Evolutionary conservation across 208 protist species (phyloP).

Genomic region (Jaenimonas drosophilae): DNA sequence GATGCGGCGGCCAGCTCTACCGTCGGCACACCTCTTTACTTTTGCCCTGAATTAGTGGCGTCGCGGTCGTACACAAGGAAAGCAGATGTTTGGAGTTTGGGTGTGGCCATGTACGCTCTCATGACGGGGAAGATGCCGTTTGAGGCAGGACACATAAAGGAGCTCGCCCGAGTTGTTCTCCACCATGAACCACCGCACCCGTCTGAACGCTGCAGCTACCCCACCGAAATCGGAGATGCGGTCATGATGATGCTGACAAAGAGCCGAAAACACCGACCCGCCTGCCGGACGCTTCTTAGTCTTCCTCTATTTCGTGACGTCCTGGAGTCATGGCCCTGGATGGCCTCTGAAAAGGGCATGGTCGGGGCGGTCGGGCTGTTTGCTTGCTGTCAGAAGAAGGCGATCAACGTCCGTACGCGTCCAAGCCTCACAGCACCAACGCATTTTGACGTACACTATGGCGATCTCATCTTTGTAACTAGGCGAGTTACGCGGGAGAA

Average conservation of each 20-base stretch:
- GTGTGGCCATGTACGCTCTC: constrained; percentile 48
- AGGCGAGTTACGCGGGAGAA: background rate
- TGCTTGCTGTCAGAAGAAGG: constrained; percentile 9
- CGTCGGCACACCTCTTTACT: constrained; percentile 49
- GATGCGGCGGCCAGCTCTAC: constrained; percentile 20
- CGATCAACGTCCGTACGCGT: constrained; percentile 14
- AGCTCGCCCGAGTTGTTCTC: constrained; percentile 8
- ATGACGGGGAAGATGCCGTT: constrained; percentile 56
- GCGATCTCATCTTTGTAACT: constrained; percentile 7
- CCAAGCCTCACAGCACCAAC: constrained; percentile 12
- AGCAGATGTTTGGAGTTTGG: constrained; percentile 71
- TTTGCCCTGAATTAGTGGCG: constrained; percentile 43
- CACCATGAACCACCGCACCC: constrained; percentile 21
- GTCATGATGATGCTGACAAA: constrained; percentile 50
- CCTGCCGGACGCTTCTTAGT: constrained; percentile 25
- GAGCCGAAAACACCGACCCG: constrained; percentile 37
- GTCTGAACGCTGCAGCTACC: constrained; percentile 16
- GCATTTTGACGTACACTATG: constrained; percentile 10
- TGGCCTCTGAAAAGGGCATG: constrained; percentile 1
- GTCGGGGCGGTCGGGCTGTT: constrained; percentile 21
- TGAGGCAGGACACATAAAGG: constrained; percentile 9
- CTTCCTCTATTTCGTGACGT: constrained; percentile 18
- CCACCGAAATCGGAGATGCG: constrained; percentile 32
- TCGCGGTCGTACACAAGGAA: constrained; percentile 53
- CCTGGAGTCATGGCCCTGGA: constrained; percentile 30